Percentiles rank a stretch among this genome's conserved stretches.
Conservation (phyloP, 257 asterid species). For the Plantago major region DNA sequence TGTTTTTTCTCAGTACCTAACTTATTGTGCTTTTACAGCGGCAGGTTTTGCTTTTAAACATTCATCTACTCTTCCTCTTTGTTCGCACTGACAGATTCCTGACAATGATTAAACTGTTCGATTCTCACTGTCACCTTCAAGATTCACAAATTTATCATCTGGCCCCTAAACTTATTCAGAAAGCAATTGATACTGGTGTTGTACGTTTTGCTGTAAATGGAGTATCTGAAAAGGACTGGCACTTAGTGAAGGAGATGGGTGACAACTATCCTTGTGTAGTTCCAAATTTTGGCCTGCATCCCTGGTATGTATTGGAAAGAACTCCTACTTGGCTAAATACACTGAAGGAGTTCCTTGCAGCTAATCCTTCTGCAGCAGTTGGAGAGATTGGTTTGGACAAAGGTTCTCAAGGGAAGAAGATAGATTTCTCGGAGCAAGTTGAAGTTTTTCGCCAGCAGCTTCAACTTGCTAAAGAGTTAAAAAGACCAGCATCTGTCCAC, state of each 20-base stretch:
- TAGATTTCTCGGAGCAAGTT: slow-evolving; percentile 69
- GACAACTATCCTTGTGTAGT: slow-evolving; percentile 53
- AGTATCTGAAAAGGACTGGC: slow-evolving; percentile 86
- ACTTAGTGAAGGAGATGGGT: slow-evolving; percentile 75
- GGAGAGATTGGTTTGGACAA: slow-evolving; percentile 97
- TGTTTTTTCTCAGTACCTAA: too few relatives aligned
- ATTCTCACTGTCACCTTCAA: slow-evolving; percentile 94
- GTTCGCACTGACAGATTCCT: not conserved
- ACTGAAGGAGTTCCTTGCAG: slow-evolving; percentile 49
- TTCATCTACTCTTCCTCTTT: too few relatives aligned
- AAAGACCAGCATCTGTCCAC: slow-evolving; percentile 81
- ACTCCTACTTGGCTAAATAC: slow-evolving; percentile 65
- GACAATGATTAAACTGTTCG: slow-evolving; percentile 63
- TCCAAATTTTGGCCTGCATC: slow-evolving; percentile 89
- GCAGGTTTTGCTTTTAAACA: not conserved
- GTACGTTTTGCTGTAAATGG: slow-evolving; percentile 86
- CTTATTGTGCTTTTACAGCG: not conserved
- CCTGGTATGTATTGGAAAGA: slow-evolving; percentile 70
- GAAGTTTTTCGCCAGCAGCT: slow-evolving; percentile 75
- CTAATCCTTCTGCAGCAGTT: slow-evolving; percentile 79
- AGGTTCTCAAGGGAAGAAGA: slow-evolving; percentile 64
- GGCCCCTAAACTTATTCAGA: slow-evolving; percentile 53
- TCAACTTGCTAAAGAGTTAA: slow-evolving; percentile 72
- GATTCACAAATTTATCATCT: slow-evolving; percentile 55
- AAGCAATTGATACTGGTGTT: slow-evolving; percentile 66